Base-by-base conservation (phyloP, 2,329 filamentous ascomycete species). In the Aspergillus carbonarius region DNA sequence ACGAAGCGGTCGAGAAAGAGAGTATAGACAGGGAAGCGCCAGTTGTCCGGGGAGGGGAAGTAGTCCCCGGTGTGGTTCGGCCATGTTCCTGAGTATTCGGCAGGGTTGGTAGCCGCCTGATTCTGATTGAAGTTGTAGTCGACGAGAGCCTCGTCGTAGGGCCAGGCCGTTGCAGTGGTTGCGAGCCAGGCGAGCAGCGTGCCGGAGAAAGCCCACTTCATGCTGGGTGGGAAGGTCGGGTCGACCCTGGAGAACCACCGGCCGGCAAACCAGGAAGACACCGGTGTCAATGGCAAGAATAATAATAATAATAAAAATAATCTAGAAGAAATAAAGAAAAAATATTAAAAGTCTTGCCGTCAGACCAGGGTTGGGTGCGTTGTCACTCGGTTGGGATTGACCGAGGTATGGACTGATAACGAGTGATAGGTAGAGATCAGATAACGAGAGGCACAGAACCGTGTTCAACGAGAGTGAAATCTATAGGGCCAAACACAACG, bases 11-110 rank as follows among this genome's bases (percentile, higher is more conserved):
- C 85, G 10, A 87, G 72, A 66, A 87, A 86, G 50, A 88, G 73
- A 8, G 83, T 86, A 70, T 88, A 88, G 67, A 87, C 83, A 0
- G 86, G 86, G 60, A 88, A 81, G 18, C 86, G 79, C 85, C 86
- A 88, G 63, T 85, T 87, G 0, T 74, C 67, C 1, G 85, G 85
- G 18, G 85, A 87, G 0, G 76, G 72, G n/a, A 73, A 68, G 64
- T 83, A 87, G 18, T 61, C 61, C 42, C 48, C 55, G 15, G 49
- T 51, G 34, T 85, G 82, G 62, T 79, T 74, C n/a, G 73, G 74
- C 81, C 83, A 81, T 74, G 79, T 72, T 58, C 85, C 82, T 71
- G 74, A 82, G 68, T 88, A 88, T 46, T 88, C 79, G 30, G 82
- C 72, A 2, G 85, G 83, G 54, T 79, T 70, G 4, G 68, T 78